Percentiles rank a stretch among this genome's conserved stretches.
Evolutionary conservation across 495 filamentous ascomycete species (phyloP).

Genomic region (Recurvomyces mirabilis): DNA sequence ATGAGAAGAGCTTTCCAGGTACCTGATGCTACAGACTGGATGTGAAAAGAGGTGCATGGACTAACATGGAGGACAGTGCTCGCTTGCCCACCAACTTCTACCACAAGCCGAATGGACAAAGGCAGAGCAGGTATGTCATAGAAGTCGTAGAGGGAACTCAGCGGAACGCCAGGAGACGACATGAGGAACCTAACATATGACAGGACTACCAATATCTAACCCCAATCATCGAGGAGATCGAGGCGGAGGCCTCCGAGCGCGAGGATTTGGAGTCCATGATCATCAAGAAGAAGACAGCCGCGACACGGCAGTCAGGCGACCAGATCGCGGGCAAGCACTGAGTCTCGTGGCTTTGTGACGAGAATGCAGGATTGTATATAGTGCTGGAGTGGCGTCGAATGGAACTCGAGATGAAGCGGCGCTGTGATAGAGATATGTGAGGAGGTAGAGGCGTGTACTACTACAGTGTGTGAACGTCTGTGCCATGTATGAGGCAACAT

Average conservation of each 20-base stretch:
- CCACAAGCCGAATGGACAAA: conserved; percentile 74
- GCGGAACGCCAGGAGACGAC: no score
- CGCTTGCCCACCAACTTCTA: conserved; percentile 73
- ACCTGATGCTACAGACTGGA: conserved; percentile 16
- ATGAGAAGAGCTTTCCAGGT: conserved; percentile 92
- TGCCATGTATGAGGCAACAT: no score
- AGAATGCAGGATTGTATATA: no score
- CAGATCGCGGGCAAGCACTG: background rate
- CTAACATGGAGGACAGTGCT: conserved; percentile 45
- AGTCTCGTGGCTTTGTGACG: no score
- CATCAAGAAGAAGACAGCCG: conserved; percentile 33
- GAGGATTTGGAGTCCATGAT: conserved; percentile 72
- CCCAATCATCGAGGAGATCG: conserved; percentile 71
- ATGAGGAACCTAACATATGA: no score
- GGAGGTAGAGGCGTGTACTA: no score
- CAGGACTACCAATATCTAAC: conserved; percentile 71
- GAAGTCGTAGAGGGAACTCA: no score
- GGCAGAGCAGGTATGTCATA: conserved; percentile 52
- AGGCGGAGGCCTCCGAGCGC: conserved; percentile 71
- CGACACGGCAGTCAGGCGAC: background rate
- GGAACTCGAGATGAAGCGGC: no score
- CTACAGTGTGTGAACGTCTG: no score
- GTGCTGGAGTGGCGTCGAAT: no score
- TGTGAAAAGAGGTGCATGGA: background rate
- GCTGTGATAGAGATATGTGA: no score